phyloP scores from a whole-genome alignment of 2,329 filamentous ascomycete species.

The Elsinoe necatrix region DNA sequence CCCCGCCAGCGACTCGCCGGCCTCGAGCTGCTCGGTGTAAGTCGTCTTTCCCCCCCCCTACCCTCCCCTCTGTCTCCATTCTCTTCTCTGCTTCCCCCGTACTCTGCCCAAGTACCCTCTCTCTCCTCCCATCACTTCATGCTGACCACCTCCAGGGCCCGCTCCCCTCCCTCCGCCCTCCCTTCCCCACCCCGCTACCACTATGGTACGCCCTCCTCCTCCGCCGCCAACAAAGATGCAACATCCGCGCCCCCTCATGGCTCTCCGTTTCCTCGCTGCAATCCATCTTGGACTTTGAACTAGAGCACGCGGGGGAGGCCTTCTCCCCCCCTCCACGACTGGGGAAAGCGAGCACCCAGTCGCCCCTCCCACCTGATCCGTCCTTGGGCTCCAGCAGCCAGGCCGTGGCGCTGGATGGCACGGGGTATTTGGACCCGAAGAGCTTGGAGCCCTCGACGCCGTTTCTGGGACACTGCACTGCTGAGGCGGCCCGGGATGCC shows the following conservation, averaged over 20 bases:
- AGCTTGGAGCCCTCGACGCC: slow-evolving; percentile 47
- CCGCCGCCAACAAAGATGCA: slow-evolving; percentile 87
- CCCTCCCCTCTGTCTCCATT: slow-evolving; percentile 18
- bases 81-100: slow-evolving; percentile 16
- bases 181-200: slow-evolving; percentile 68
- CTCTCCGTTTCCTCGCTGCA: slow-evolving; percentile 67
- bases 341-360: slow-evolving; percentile 39
- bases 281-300: slow-evolving; percentile 73
- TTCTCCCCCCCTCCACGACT: slow-evolving; percentile 72
- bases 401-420: slow-evolving; percentile 12
- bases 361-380: slow-evolving; percentile 19
- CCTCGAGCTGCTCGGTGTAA: slow-evolving; percentile 76
- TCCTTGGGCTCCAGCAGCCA: background rate
- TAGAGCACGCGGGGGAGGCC: slow-evolving; percentile 55
- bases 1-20: slow-evolving; percentile 83
- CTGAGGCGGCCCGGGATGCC: slow-evolving; percentile 56
- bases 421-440: slow-evolving; percentile 24
- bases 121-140: too few species aligned
- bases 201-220: slow-evolving; percentile 93
- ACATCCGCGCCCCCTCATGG: slow-evolving; percentile 88
- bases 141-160: slow-evolving; percentile 57
- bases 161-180: slow-evolving; percentile 68
- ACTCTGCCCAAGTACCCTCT: too few species aligned
- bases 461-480: slow-evolving; percentile 64
- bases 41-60: slow-evolving; percentile 33